Evolutionary conservation across 2,329 filamentous ascomycete genomes (phyloP).

Genomic region (Phaeosphaeria sp.): DNA sequence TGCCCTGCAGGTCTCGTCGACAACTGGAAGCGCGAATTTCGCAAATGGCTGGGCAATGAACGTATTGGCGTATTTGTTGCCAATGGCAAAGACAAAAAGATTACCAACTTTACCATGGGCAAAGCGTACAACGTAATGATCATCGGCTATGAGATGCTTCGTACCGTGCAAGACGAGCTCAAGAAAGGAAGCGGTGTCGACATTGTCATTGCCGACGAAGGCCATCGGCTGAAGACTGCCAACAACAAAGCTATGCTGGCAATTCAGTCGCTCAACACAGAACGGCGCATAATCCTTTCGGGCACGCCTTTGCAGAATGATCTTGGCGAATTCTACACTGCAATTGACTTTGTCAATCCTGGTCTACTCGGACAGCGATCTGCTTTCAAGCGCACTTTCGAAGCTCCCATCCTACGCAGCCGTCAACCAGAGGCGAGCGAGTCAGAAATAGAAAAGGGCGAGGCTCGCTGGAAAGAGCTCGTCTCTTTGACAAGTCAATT

Average conservation of each 20-base stretch:
- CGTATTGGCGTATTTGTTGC: conserved; percentile 72
- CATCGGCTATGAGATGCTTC: conserved; percentile 74
- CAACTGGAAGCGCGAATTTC: conserved; percentile 76
- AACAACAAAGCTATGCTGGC: conserved; percentile 72
- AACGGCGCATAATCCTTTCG: conserved; percentile 67
- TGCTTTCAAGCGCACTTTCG: conserved; percentile 69
- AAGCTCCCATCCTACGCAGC: conserved; percentile 68
- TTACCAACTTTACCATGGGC: conserved; percentile 73
- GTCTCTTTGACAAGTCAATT: conserved; percentile 67
- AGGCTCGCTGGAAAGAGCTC: conserved; percentile 67
- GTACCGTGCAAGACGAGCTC: conserved; percentile 69
- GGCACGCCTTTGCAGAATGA: conserved; percentile 75
- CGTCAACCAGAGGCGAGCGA: conserved; percentile 67
- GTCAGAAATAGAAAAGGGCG: conserved; percentile 68
- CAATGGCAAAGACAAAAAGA: conserved; percentile 62
- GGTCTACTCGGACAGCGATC: conserved; percentile 67
- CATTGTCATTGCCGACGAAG: conserved; percentile 74
- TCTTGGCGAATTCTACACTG: conserved; percentile 69
- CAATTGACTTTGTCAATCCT: conserved; percentile 73
- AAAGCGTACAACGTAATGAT: conserved; percentile 74
- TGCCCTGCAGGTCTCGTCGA: conserved; percentile 75
- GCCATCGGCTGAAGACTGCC: conserved; percentile 70
- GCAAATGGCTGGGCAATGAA: conserved; percentile 76
- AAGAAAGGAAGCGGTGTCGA: conserved; percentile 69
- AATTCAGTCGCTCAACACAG: conserved; percentile 68